These are phyloP conservation scores for Phaffia australis DNA, from an alignment of 768 basidiomycete genomes.

Conservation along the genomic window DNA sequence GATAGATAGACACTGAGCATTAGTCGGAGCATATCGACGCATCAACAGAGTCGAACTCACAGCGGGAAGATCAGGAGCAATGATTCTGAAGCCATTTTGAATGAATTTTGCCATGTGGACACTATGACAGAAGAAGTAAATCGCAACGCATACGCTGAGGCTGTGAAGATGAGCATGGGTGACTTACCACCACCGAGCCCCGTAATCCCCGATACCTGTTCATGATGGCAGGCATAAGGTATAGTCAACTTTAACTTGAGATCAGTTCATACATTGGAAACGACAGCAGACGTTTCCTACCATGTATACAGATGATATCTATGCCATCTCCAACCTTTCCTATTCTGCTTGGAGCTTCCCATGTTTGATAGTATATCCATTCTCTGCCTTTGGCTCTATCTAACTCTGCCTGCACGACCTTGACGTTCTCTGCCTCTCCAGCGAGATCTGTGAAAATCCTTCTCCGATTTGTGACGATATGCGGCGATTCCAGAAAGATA, in stretches of 20 bases:
- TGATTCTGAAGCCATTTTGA: constrained; percentile 9
- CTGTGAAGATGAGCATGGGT: no score
- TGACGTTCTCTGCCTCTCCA: constrained; percentile 10
- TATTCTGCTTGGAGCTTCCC: constrained; percentile 11
- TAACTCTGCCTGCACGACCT: constrained; percentile 7
- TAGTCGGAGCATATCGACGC: background rate
- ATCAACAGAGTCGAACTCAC: constrained; percentile 1
- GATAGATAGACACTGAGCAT: background rate
- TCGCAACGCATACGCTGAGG: no score
- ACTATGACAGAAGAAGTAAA: no score
- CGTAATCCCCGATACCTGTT: constrained; percentile 20
- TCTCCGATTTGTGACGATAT: background rate
- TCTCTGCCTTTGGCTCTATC: constrained; percentile 2
- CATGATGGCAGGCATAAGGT: background rate
- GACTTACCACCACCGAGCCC: constrained; percentile 2
- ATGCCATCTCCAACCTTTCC: constrained; percentile 10
- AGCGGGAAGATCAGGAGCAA: constrained; percentile 18
- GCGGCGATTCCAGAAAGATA: background rate
- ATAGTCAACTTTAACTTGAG: background rate
- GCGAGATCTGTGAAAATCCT: constrained; percentile 7
- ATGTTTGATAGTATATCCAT: constrained; percentile 21
- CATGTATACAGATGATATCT: constrained; percentile 9
- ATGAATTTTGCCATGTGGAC: constrained; percentile 10
- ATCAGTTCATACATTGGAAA: background rate
- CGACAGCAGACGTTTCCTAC: background rate